phyloP scores from a whole-genome alignment of 495 filamentous ascomycete species.

The Clavariopsis aquatica region DNA sequence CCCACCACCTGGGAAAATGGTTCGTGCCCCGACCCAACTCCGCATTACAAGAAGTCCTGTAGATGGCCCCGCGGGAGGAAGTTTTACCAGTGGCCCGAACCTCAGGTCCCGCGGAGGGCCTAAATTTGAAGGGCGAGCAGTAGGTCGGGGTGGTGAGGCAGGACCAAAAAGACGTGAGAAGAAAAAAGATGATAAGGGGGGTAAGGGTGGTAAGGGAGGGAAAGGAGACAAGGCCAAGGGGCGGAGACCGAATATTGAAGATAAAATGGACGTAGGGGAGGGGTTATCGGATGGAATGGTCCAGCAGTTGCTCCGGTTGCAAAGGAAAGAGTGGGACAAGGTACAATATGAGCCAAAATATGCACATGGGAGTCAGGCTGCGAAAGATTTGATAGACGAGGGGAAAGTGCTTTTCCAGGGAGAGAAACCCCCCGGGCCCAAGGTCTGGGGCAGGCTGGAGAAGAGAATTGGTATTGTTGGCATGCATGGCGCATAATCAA shows the following conservation, averaged over 20 bases:
- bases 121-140: neutral
- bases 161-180: neutral
- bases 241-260: neutral
- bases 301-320: conserved; percentile 25
- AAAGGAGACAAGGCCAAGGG: neutral
- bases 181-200: neutral
- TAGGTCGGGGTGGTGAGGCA: neutral
- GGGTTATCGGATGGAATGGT: conserved; percentile 29
- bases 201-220: neutral
- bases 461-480: conserved; percentile 14
- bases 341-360: conserved; percentile 30
- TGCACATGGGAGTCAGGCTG: conserved; percentile 7
- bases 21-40: conserved; percentile 26
- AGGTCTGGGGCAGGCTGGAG: conserved; percentile 8
- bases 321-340: conserved; percentile 31
- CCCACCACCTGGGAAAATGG: conserved; percentile 21
- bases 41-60: conserved; percentile 16
- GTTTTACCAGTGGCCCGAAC: conserved; percentile 6
- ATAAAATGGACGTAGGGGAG: conserved; percentile 14
- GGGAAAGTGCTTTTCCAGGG: conserved; percentile 27
- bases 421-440: conserved; percentile 13
- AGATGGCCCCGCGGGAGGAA: neutral
- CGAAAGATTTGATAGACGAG: conserved; percentile 15
- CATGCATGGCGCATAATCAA: conserved; percentile 24
- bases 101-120: conserved; percentile 7